Evolutionary conservation across 805 yeast species (phyloP).

Genomic region (Pichia nanzhaoensis): DNA sequence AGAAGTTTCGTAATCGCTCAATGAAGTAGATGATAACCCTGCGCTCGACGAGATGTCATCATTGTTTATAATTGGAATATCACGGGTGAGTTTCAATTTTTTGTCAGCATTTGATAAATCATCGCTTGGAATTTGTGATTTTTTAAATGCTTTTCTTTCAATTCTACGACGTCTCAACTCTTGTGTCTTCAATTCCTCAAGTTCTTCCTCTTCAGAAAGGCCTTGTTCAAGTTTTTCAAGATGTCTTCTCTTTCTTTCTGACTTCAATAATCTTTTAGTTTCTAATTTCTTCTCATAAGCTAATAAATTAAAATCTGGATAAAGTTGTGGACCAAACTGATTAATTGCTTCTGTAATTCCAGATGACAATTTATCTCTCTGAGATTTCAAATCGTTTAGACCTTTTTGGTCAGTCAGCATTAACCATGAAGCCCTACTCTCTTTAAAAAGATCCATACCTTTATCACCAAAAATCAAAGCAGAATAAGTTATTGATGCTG

Average conservation of each 20-base stretch:
- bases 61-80: conserved; percentile 44
- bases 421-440: conserved; percentile 72
- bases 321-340: conserved; percentile 74
- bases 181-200: conserved; percentile 44
- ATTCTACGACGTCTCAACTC: conserved; percentile 39
- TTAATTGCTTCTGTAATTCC: conserved; percentile 78
- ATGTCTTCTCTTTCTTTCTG: conserved; percentile 23
- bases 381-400: conserved; percentile 49
- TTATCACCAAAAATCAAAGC: conserved; percentile 89
- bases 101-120: conserved; percentile 5
- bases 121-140: conserved; percentile 12
- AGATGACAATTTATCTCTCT: conserved; percentile 55
- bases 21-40: conserved; percentile 27
- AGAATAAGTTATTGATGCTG: conserved; percentile 76
- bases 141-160: conserved; percentile 23
- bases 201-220: conserved; percentile 36
- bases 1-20: conserved; percentile 20
- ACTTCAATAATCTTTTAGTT: conserved; percentile 24
- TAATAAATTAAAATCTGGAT: conserved; percentile 72
- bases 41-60: conserved; percentile 35
- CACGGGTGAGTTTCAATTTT: conserved; percentile 36
- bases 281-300: conserved; percentile 38
- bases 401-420: conserved; percentile 54
- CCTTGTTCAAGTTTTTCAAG: conserved; percentile 16
- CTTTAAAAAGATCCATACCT: conserved; percentile 83